Base-by-base conservation (phyloP, 2,329 filamentous ascomycete species). In the Penicillium vulpinum region DNA sequence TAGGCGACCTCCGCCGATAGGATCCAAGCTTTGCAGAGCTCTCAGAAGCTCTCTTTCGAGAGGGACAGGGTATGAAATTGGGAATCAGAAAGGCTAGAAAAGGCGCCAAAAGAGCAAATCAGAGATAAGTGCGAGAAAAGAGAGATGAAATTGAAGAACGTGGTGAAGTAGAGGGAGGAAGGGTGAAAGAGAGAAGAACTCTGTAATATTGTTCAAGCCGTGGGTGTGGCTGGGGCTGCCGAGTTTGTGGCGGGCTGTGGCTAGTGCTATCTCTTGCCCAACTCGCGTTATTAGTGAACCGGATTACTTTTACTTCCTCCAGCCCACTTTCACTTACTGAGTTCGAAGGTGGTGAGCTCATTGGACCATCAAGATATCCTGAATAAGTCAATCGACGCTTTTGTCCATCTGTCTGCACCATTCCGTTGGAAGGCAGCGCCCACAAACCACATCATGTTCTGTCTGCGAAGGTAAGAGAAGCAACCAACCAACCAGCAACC, bases 381-480 rank as follows among this genome's bases (percentile, higher is more conserved):
- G 8, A 48, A 24, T 18, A 18, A 18, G 13, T 36, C 31, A 45
- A 52, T 45, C n/a, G 13, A 28, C 22, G 15, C n/a, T 16, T 28
- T 22, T 38, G 28, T 18, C 38, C 6, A 49, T 21, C 29, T 44
- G 39, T 33, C 40, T 45, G 48, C 28, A 28, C 35, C 26, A 13
- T 52, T 46, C 47, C 16, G 33, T 9, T 29, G 22, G 11, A 22
- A 38, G 40, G 33, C 53, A 52, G 47, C 28, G 48, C 33, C 53
- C 50, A 51, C 46, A 40, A 33, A 38, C 64, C 58, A 43, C 65
- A 71, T 48, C 61, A 88, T 88, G 85, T 88, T 88, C 72, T 88
- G 86, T 73, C 78, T 89, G 59, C 81, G 86, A 65, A 87, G 84
- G 85, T 87, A 76, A 77, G 63, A 46, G 26, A 28, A 49, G n/a